Conservation (phyloP, 139 green algal species). For the Monoraphidium neglectum region DNA sequence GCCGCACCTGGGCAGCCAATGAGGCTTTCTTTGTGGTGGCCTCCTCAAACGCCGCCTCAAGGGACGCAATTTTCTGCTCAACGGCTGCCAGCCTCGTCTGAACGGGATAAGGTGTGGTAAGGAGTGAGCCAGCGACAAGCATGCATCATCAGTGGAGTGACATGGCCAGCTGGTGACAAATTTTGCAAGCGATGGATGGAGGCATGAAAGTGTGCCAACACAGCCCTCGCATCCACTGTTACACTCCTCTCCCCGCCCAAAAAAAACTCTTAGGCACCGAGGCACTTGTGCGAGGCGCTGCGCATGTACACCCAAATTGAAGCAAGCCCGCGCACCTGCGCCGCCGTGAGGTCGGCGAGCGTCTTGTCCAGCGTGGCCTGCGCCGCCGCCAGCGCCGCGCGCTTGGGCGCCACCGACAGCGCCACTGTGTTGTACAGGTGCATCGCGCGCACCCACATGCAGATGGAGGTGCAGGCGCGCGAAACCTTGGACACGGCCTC, state of each 20-base stretch:
- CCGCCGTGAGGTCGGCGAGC: constrained; percentile 32
- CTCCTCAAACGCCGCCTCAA: constrained; percentile 66
- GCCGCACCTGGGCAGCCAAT: constrained; percentile 63
- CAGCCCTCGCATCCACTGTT: too few species aligned
- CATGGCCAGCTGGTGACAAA: too few species aligned
- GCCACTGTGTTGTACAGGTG: constrained; percentile 83
- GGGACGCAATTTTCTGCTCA: constrained; percentile 69
- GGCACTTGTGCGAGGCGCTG: too few species aligned
- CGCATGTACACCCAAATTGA: neutral
- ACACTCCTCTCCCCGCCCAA: too few species aligned
- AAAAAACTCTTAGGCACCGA: too few species aligned
- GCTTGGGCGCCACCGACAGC: constrained; percentile 70
- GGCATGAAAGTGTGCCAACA: too few species aligned
- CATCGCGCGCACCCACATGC: constrained; percentile 86
- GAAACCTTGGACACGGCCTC: constrained; percentile 76
- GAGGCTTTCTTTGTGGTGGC: constrained; percentile 75
- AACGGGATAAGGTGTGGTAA: constrained; percentile 6
- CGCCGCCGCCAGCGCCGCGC: constrained; percentile 51
- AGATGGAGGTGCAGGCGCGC: constrained; percentile 89
- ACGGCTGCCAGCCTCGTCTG: constrained; percentile 66
- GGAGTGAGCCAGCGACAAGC: too few species aligned
- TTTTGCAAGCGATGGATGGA: too few species aligned
- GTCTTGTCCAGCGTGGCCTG: constrained; percentile 43
- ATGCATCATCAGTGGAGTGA: too few species aligned
- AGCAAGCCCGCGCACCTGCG: constrained; percentile 34